Base-by-base conservation (phyloP, 2,329 filamentous ascomycete species). In the Fusarium pseudocircinatum region DNA sequence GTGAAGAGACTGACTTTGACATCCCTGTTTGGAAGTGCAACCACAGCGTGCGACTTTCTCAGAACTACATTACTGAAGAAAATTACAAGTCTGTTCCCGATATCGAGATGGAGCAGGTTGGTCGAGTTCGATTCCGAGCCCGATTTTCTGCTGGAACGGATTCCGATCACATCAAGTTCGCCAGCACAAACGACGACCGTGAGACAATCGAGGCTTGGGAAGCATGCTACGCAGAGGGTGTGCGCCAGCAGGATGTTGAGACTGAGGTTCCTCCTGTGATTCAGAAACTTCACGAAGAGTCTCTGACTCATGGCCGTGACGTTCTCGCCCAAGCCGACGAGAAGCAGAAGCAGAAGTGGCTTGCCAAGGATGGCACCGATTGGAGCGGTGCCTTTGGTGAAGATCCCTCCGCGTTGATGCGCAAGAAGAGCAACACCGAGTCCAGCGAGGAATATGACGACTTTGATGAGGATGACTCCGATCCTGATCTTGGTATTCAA, bases 131-230 rank as follows among this genome's bases (percentile, higher is more conserved):
- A 40, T 97, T 98, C 87, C 87, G 87, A 4, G 94, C 90, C 16
- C 88, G 91, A 18, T 98, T 98, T 85, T 97, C 96, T 73, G 91
- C 95, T 1, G 96, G 96, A 20, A 97, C 94, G 54, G 95, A 98
- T 80, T 90, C 94, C 60, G 93, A 94, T 24, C 96, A 98, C 79
- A 88, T 94, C 73, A 87, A 87, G 4, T 98, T 97, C 76, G 91
- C 97, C 28, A 89, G 91, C 53, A 94, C 97, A 81, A 97, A 97
- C 78, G 91, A 97, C 79, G 92, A 93, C 3, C 92, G 96, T 37
- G 96, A 98, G 85, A 98, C 95, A 0, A 97, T 94, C 73, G 96
- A 98, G 83, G 93, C 93, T 0, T 98, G 95, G 94, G 95, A 98
- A 81, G 94, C 95, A 1, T 98, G 96, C 80, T 90, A 93, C 44